Conservation (phyloP, 2,329 filamentous ascomycete species). For the Gliomastix tumulicola region DNA sequence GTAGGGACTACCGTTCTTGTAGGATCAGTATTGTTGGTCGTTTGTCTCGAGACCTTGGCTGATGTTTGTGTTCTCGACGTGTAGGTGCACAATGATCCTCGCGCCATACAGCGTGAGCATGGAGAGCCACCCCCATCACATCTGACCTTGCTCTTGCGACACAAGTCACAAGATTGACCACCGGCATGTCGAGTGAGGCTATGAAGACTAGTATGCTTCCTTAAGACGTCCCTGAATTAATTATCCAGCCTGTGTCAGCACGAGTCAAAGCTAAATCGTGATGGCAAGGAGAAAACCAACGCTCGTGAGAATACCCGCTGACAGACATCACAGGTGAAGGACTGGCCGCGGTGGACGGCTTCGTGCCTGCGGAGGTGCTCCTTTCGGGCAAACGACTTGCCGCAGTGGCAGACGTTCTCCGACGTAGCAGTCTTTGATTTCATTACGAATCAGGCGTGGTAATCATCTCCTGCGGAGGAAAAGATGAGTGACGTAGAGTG, state of each 20-base stretch:
- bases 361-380: slow-evolving; percentile 31
- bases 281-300: slow-evolving; percentile 21
- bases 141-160: slow-evolving; percentile 35
- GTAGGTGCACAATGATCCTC: slow-evolving; percentile 30
- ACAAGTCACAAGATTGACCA: slow-evolving; percentile 32
- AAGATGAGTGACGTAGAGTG: no score
- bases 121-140: slow-evolving; percentile 37
- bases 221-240: slow-evolving; percentile 28
- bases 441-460: no score
- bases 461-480: no score
- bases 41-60: not conserved
- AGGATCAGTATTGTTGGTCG: not conserved
- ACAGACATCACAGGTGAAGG: slow-evolving; percentile 25
- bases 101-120: no score
- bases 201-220: slow-evolving; percentile 29
- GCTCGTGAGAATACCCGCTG: slow-evolving; percentile 28
- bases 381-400: slow-evolving; percentile 30
- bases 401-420: slow-evolving; percentile 32
- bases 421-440: no score
- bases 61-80: slow-evolving; percentile 3
- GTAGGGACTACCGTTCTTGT: not conserved
- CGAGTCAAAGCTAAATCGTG: not conserved
- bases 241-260: not conserved
- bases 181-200: slow-evolving; percentile 15
- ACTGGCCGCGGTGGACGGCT: slow-evolving; percentile 25